Conservation (phyloP, 2,329 filamentous ascomycete genomes). For the Aquanectria penicillioides region DNA sequence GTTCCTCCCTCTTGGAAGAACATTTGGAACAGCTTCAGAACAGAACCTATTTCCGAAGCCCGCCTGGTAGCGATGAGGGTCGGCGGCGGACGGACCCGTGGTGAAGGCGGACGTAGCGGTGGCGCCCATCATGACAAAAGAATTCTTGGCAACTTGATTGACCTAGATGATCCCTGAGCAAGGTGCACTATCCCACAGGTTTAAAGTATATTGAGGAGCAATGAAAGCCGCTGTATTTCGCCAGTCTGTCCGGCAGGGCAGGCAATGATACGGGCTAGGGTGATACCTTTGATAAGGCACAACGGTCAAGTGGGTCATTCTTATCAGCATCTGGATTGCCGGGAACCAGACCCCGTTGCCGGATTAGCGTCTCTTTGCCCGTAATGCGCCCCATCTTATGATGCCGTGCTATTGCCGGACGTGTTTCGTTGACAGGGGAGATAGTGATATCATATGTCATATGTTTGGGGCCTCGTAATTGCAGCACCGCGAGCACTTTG, state of each 20-base stretch:
- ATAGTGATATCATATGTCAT: too few relatives aligned
- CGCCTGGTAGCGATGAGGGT: slow-evolving; percentile 64
- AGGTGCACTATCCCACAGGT: background rate
- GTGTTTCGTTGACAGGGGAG: too few relatives aligned
- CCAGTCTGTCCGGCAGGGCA: background rate
- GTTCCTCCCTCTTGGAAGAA: slow-evolving; percentile 56
- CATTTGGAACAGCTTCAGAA: slow-evolving; percentile 57
- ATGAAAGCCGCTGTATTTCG: slow-evolving; percentile 5
- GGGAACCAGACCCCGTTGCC: slow-evolving; percentile 2
- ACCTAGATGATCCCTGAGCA: slow-evolving; percentile 19
- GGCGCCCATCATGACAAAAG: slow-evolving; percentile 21
- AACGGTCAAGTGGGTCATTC: background rate
- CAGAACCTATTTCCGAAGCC: slow-evolving; percentile 64
- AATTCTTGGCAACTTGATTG: background rate
- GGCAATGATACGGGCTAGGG: background rate
- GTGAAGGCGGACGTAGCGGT: slow-evolving; percentile 33
- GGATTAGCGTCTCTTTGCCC: background rate
- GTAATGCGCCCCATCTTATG: background rate
- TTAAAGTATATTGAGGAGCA: background rate
- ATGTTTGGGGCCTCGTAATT: too few relatives aligned
- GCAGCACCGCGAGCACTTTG: too few relatives aligned
- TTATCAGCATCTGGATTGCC: background rate
- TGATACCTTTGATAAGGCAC: background rate
- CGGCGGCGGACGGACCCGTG: slow-evolving; percentile 34
- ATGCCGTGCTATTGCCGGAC: background rate